These are phyloP conservation scores for Evernia prunastri DNA, from an alignment of 495 filamentous ascomycete species.

Conservation along the genomic window DNA sequence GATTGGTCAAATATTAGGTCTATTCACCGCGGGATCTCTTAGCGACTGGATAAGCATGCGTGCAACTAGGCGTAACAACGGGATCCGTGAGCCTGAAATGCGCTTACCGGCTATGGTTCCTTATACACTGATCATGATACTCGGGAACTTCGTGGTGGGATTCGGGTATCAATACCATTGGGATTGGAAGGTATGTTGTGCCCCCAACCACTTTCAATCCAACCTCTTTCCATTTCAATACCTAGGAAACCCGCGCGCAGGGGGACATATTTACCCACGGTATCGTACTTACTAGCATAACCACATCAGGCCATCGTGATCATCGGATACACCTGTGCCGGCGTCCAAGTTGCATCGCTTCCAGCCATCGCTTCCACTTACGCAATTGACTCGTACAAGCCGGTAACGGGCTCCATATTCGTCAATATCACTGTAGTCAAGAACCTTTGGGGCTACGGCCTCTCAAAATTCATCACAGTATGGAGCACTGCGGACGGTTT, in stretches of 20 bases:
- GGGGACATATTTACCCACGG: slow-evolving; percentile 4
- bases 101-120: slow-evolving; percentile 54
- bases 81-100: slow-evolving; percentile 68
- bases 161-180: slow-evolving; percentile 53
- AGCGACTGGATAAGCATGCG: slow-evolving; percentile 53
- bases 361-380: slow-evolving; percentile 44
- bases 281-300: too few relatives aligned
- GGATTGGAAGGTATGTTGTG: slow-evolving; percentile 52
- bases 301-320: slow-evolving; percentile 44
- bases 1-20: slow-evolving; percentile 48
- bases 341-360: slow-evolving; percentile 52
- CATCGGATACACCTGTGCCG: slow-evolving; percentile 47
- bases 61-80: slow-evolving; percentile 50
- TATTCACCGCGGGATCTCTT: slow-evolving; percentile 52
- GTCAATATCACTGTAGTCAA: slow-evolving; percentile 57
- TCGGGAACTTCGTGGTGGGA: slow-evolving; percentile 55
- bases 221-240: background rate
- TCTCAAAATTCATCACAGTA: slow-evolving; percentile 42
- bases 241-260: background rate
- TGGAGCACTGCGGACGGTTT: slow-evolving; percentile 36
- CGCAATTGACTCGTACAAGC: slow-evolving; percentile 59
- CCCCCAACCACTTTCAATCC: too few relatives aligned
- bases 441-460: slow-evolving; percentile 50
- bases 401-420: slow-evolving; percentile 52
- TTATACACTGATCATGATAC: slow-evolving; percentile 49